A percentile compares a stretch with the other conserved stretches of the same genome.
These are phyloP conservation scores for Brettanomyces sp. DNA, from an alignment of 805 yeast species.

Conservation along the genomic window DNA sequence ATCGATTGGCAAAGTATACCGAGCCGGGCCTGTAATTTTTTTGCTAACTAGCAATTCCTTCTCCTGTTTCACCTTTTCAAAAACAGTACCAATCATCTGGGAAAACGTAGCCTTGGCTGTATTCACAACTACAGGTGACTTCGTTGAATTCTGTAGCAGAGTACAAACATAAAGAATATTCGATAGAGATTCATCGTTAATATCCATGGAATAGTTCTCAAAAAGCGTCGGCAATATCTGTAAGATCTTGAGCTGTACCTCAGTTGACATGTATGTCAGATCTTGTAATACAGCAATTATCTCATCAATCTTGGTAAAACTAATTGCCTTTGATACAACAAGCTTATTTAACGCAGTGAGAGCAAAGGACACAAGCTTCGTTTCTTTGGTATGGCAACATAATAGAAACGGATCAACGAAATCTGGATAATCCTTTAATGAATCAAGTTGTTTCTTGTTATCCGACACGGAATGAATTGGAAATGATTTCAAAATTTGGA, in stretches of 20 bases:
- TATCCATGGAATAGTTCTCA: slow-evolving; percentile 47
- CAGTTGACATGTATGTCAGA: slow-evolving; percentile 67
- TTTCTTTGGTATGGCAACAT: slow-evolving; percentile 67
- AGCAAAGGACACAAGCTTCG: slow-evolving; percentile 62
- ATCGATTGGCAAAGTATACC: slow-evolving; percentile 34
- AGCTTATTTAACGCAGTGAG: slow-evolving; percentile 62
- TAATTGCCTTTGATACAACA: slow-evolving; percentile 44
- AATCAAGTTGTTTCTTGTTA: not conserved
- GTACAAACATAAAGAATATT: slow-evolving; percentile 63
- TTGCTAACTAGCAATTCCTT: slow-evolving; percentile 12
- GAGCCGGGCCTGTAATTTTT: slow-evolving; percentile 9
- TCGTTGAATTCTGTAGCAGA: slow-evolving; percentile 56
- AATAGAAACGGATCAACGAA: slow-evolving; percentile 61
- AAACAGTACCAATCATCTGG: slow-evolving; percentile 70
- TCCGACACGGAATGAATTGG: not conserved
- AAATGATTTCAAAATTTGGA: slow-evolving; percentile 23
- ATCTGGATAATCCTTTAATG: slow-evolving; percentile 36
- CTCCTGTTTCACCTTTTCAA: slow-evolving; percentile 50
- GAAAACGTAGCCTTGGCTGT: slow-evolving; percentile 92
- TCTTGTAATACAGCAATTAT: slow-evolving; percentile 63
- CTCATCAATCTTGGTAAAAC: slow-evolving; percentile 39
- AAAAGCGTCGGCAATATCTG: slow-evolving; percentile 74
- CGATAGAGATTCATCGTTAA: slow-evolving; percentile 48
- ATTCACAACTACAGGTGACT: slow-evolving; percentile 69
- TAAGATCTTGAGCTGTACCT: slow-evolving; percentile 76